Percentiles rank a stretch among this genome's conserved stretches.
Evolutionary conservation across 495 filamentous ascomycete genomes (phyloP).

Genomic region (Cercophora samala): DNA sequence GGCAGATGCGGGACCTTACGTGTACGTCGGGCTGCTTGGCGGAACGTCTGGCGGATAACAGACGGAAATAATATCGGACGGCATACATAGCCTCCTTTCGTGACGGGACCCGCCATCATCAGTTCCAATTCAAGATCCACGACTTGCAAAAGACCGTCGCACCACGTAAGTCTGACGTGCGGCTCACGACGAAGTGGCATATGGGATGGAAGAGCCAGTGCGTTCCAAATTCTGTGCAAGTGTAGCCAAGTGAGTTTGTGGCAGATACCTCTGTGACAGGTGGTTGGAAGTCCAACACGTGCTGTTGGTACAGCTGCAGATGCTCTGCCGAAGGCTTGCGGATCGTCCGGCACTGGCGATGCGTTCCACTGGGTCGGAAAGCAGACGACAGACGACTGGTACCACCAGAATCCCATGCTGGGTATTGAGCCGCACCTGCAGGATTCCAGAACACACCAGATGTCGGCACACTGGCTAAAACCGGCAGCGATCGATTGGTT

Average conservation of each 20-base stretch:
- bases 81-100: constrained; percentile 17
- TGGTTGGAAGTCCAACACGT: constrained; percentile 12
- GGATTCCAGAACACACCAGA: neutral
- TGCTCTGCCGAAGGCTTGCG: constrained; percentile 1
- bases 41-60: constrained; percentile 1
- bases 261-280: neutral
- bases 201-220: neutral
- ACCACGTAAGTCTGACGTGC: constrained; percentile 16
- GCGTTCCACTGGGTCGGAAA: constrained; percentile 12
- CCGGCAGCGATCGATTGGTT: constrained; percentile 5
- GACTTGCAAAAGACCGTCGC: neutral
- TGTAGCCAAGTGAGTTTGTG: constrained; percentile 1
- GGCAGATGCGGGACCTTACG: constrained; percentile 9
- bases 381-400: neutral
- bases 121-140: neutral
- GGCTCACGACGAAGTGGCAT: neutral
- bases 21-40: constrained; percentile 1
- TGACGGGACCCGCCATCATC: constrained; percentile 1
- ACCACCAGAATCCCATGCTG: neutral
- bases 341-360: constrained; percentile 8
- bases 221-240: neutral
- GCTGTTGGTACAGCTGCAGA: constrained; percentile 1
- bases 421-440: constrained; percentile 11
- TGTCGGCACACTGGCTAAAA: constrained; percentile 18
- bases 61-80: constrained; percentile 8